Evolutionary conservation across 1,139 yeast genomes (phyloP).

Genomic region (Pichia sp.): DNA sequence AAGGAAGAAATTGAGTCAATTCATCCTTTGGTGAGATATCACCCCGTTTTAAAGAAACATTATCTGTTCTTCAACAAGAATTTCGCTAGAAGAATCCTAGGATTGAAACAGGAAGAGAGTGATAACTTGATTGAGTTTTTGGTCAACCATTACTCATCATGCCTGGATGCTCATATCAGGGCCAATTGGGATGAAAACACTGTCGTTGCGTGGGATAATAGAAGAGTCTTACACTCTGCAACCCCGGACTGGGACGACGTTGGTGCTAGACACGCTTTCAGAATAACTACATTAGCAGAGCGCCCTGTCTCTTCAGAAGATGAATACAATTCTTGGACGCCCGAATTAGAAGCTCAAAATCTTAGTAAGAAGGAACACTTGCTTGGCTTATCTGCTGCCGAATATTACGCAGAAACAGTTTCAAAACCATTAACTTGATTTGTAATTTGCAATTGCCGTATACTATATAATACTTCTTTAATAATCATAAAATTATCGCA

Average conservation of each 20-base stretch:
- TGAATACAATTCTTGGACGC: slow-evolving; percentile 35
- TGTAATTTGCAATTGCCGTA: too few relatives aligned
- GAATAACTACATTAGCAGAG: slow-evolving; percentile 67
- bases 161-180: slow-evolving; percentile 55
- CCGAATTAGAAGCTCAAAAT: slow-evolving; percentile 35
- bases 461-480: too few relatives aligned
- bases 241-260: slow-evolving; percentile 56
- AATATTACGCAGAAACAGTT: too few relatives aligned
- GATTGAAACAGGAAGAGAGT: slow-evolving; percentile 64
- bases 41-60: slow-evolving; percentile 67
- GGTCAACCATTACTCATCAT: slow-evolving; percentile 47
- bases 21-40: slow-evolving; percentile 71
- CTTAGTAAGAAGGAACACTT: too few relatives aligned
- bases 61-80: slow-evolving; percentile 57
- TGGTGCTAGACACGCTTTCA: slow-evolving; percentile 61
- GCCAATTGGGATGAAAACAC: slow-evolving; percentile 58
- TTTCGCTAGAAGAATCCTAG: slow-evolving; percentile 61
- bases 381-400: too few relatives aligned
- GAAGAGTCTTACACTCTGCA: slow-evolving; percentile 63
- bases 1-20: slow-evolving; percentile 54
- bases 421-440: too few relatives aligned
- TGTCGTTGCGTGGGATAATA: slow-evolving; percentile 72
- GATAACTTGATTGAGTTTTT: slow-evolving; percentile 53
- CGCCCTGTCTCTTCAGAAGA: slow-evolving; percentile 30
- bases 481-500: too few relatives aligned